Evolutionary conservation across 441 rosid species (phyloP).

Genomic region (Croton laevigatus): DNA sequence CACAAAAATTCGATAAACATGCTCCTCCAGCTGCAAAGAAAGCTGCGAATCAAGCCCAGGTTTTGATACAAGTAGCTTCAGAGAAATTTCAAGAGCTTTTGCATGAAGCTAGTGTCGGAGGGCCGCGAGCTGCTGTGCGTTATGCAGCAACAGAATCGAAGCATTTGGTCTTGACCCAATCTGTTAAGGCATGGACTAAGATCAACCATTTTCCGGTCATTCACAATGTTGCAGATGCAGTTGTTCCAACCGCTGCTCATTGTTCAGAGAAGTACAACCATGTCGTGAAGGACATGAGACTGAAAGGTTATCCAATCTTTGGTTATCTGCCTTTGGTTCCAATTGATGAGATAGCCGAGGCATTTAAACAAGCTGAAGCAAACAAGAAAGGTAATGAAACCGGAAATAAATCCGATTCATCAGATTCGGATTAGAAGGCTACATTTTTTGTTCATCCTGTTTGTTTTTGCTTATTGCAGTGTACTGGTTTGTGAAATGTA

Average conservation of each 20-base stretch:
- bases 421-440: slow-evolving; percentile 36
- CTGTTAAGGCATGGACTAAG: slow-evolving; percentile 55
- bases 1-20: slow-evolving; percentile 53
- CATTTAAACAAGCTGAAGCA: slow-evolving; percentile 42
- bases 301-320: slow-evolving; percentile 54
- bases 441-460: neutral
- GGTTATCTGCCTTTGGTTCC: slow-evolving; percentile 67
- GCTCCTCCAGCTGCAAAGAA: slow-evolving; percentile 71
- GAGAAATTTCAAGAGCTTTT: slow-evolving; percentile 48
- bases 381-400: slow-evolving; percentile 31
- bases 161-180: slow-evolving; percentile 40
- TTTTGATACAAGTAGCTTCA: slow-evolving; percentile 37
- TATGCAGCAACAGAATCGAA: slow-evolving; percentile 53
- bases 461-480: slow-evolving; percentile 4
- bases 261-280: slow-evolving; percentile 55
- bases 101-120: slow-evolving; percentile 52
- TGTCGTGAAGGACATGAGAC: slow-evolving; percentile 35
- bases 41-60: slow-evolving; percentile 37
- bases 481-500: slow-evolving; percentile 1
- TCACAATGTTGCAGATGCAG: slow-evolving; percentile 41
- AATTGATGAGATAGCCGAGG: slow-evolving; percentile 54
- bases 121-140: slow-evolving; percentile 52
- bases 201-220: slow-evolving; percentile 47
- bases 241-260: slow-evolving; percentile 57
- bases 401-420: slow-evolving; percentile 27